phyloP scores from a whole-genome alignment of 1,284 basidiomycete species.

The Papiliotrema flavescens region DNA sequence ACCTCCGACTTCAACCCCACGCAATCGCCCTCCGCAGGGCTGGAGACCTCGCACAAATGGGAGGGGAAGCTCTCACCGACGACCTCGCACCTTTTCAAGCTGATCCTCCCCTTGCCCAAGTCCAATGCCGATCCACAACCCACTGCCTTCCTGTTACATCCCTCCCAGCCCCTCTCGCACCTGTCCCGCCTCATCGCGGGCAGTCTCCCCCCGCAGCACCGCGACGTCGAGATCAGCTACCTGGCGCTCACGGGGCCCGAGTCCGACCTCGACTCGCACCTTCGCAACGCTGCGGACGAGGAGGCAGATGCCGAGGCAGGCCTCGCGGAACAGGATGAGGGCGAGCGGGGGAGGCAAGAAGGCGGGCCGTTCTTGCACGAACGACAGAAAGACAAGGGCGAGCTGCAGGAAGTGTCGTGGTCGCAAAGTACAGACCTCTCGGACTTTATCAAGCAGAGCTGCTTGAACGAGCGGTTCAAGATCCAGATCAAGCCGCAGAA shows the following conservation, averaged over 20 bases:
- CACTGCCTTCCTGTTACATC: constrained; percentile 57
- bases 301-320: not conserved
- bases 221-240: constrained; percentile 53
- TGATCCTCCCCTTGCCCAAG: constrained; percentile 56
- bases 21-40: constrained; percentile 25
- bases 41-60: constrained; percentile 9
- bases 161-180: constrained; percentile 50
- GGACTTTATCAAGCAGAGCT: constrained; percentile 64
- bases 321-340: not conserved
- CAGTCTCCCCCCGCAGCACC: constrained; percentile 36
- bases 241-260: constrained; percentile 49
- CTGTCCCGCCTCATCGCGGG: constrained; percentile 49
- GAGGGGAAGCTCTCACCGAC: constrained; percentile 61
- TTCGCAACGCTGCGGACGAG: constrained; percentile 27
- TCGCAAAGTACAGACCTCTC: constrained; percentile 63
- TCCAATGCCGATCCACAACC: constrained; percentile 14
- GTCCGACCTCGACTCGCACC: constrained; percentile 39
- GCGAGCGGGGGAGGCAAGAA: constrained; percentile 16
- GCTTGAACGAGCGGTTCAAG: constrained; percentile 57
- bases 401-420: constrained; percentile 53
- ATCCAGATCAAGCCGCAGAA: constrained; percentile 53
- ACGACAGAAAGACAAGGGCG: constrained; percentile 31
- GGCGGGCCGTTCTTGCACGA: constrained; percentile 31
- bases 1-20: constrained; percentile 32
- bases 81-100: constrained; percentile 62